phyloP scores from a whole-genome alignment of 2,329 filamentous ascomycete species.

The Clathrospora elynae region DNA sequence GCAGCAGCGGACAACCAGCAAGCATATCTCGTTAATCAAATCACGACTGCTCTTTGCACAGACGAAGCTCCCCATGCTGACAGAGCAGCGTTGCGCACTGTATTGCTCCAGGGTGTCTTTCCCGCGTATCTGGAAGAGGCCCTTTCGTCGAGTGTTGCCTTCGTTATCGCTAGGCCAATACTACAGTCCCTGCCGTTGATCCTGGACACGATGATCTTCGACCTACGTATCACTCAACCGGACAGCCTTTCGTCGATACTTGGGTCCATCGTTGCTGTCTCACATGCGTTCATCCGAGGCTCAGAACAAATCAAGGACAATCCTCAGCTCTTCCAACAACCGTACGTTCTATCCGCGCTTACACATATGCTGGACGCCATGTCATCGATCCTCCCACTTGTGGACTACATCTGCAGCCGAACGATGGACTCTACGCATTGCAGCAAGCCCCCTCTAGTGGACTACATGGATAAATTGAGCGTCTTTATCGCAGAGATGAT shows the following conservation, averaged over 20 bases:
- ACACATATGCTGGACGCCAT: slow-evolving; percentile 51
- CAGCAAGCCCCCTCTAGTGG: slow-evolving; percentile 36
- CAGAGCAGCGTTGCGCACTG: slow-evolving; percentile 55
- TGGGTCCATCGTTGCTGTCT: slow-evolving; percentile 47
- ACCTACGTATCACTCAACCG: slow-evolving; percentile 51
- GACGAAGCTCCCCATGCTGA: slow-evolving; percentile 51
- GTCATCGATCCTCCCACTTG: slow-evolving; percentile 46
- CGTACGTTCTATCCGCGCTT: slow-evolving; percentile 49
- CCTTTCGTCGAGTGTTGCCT: slow-evolving; percentile 54
- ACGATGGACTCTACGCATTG: slow-evolving; percentile 4
- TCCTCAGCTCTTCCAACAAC: slow-evolving; percentile 44
- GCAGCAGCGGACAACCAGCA: slow-evolving; percentile 64
- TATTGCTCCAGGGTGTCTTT: slow-evolving; percentile 60
- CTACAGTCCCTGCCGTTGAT: slow-evolving; percentile 54
- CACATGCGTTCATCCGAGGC: slow-evolving; percentile 47
- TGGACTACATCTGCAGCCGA: slow-evolving; percentile 56
- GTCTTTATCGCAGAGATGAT: slow-evolving; percentile 40
- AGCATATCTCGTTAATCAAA: slow-evolving; percentile 59
- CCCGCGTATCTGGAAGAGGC: slow-evolving; percentile 61
- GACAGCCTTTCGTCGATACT: slow-evolving; percentile 47
- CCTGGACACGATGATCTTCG: slow-evolving; percentile 53
- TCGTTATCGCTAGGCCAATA: slow-evolving; percentile 60
- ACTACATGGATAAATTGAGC: slow-evolving; percentile 50
- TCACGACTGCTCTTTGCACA: slow-evolving; percentile 56
- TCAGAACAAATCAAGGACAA: slow-evolving; percentile 47